Evolutionary conservation across 1,284 basidiomycete species (phyloP), one percentile per base, ranked within the genome.

Genomic region (Phellopilus nigrolimitatus): DNA sequence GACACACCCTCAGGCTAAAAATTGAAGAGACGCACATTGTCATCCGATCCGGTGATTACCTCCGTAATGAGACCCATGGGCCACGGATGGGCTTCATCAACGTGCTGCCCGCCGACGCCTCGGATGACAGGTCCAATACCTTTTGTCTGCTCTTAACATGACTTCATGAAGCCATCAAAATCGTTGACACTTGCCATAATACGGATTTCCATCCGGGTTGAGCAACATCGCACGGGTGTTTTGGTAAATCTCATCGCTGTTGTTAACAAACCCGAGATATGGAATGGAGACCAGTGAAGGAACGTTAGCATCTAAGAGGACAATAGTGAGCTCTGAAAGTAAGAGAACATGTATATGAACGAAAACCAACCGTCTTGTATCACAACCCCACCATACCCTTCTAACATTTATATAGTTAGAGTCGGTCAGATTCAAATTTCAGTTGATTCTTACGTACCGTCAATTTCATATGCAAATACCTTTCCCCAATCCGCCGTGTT

Each of bases 201-300:
- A 48, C 15, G 47, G 47, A 28, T 48, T 48, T 1, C 47, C 47
- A 9, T 38, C 47, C 9, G 47, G 37, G 25, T 39, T 48, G 12
- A 48, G 37, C 9, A 48, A 34, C 47, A 48, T 48, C 25, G 21
- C 19, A n/a, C 47, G 47, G 2, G 47, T 48, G 36, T 48, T 48
- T n/a, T 25, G 47, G 25, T 48, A 48, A n/a, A 48, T 25, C 8
- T 37, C 34, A 19, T 48, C 19, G 3, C 34, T 39, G 33, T 48
- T 48, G 19, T 37, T n/a, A n/a, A 63, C 44, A 49, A 62, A 63
- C 9, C 61, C 61, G 15, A 63, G 56, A 39, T 62, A 63, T 19
- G 61, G 61, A 33, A 63, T 48, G 0, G 61, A 60, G 7, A 63
- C 33, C 21, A 63, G 44, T 3, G 57, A 54, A 19, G 61, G 61